Evolutionary conservation across 805 yeast genomes (phyloP), one percentile per base, ranked within the genome.

Genomic region (Candida nemodendra): DNA sequence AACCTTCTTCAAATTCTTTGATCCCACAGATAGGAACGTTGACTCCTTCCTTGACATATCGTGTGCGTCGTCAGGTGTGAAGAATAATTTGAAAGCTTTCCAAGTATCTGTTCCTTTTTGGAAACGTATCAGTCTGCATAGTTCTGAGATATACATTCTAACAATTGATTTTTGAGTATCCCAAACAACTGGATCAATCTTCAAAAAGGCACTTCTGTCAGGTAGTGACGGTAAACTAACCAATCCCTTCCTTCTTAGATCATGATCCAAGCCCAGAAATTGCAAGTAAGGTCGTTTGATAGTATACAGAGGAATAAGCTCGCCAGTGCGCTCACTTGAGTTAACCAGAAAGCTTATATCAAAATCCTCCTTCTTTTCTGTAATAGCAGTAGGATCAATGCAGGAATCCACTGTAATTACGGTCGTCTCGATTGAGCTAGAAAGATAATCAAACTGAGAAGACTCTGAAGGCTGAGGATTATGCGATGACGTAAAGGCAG

Each of bases 241-340:
- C 12, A 57, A 51, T 13, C 50, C 47, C 52, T 50, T 30, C 4
- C 75, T 75, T 45, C 88, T 68, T 9, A 87, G 64, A 27, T 71
- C 76, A 16, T 64, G 59, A 59, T 88, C 95, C 44, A 90, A 69
- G 8, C 71, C 67, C 5, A 66, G 45, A n/a, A 91, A 63, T 49
- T 81, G 82, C 1, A 74, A 64, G 41, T 79, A 73, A 2, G 78
- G 60, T 53, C 88, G 88, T 28, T 78, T 67, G 36, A 87, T 78
- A 48, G 79, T 71, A 83, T 95, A 90, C 30, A 62, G 48, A 21
- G 62, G 63, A 22, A 56, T 61, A 68, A 85, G 74, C 50, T 81
- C 87, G 5, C 51, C 47, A 43, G 79, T 79, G 27, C 69, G 62
- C 17, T 71, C 78, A 23, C 79, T 72, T 48, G 84, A 91, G 31